Base-by-base conservation (phyloP, 2,329 filamentous ascomycete genomes). In the Fusarium neocosmosporiellum region DNA sequence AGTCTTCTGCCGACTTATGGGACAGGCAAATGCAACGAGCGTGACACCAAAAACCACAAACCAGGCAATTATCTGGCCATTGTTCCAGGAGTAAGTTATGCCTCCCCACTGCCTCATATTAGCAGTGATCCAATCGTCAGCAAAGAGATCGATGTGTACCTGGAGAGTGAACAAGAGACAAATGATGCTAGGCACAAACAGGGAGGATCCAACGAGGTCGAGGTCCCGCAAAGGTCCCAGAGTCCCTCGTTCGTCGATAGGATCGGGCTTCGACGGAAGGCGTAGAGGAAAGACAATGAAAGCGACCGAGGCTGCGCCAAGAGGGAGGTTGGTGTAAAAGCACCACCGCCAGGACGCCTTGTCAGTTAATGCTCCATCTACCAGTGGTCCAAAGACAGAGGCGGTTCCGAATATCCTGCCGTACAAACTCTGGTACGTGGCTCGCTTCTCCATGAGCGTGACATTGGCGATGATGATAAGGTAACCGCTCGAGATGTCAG, bases 391-490 rank as follows among this genome's bases (percentile, higher is more conserved):
- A 9, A 67, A 11, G 24, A 70, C 43, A 18, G 59, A 64, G 3
- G 65, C 55, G 16, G 65, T 62, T 9, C 65, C 65, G 20, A 67
- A 67, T 2, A 70, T 58, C 3, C 54, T 60, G 4, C 55, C 57
- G n/a, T 53, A 62, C 24, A 70, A n/a, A 22, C 63, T 57, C 14
- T 61, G 62, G 20, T 55, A 69, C 5, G 43, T 53, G 13, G 63
- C 37, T 27, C 65, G 50, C 34, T 69, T 68, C 24, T 63, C 53
- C 24, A 71, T 14, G 4, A 65, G 68, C 9, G 59, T 50, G 31
- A 62, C 55, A 22, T 66, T 53, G 7, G 63, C 59, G 33, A 71
- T 66, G 34, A 71, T 61, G 24, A 66, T 57, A 5, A 67, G 48
- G 16, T 41, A 53, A 13, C 67, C 63, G 18, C 36, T 55, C 7